A percentile compares a stretch with the other conserved stretches of the same genome.
These are phyloP conservation scores for Sedum album DNA, from an alignment of 164 flowering plant genomes.

Conservation along the genomic window DNA sequence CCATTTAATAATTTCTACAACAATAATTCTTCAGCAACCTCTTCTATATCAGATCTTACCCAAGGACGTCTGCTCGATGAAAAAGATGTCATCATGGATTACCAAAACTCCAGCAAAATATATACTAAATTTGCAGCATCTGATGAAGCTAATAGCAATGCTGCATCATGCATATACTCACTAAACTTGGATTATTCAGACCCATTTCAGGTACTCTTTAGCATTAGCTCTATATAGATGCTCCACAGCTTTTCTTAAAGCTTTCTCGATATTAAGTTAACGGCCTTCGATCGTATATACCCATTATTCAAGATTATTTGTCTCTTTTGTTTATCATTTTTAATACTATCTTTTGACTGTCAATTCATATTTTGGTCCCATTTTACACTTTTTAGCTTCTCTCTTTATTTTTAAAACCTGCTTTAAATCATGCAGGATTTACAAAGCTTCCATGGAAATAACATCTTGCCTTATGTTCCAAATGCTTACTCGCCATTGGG, in stretches of 20 bases:
- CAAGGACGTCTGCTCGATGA: neutral
- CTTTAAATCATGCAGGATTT: slow-evolving; percentile 6
- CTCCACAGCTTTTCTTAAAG: slow-evolving; percentile 3
- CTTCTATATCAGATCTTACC: slow-evolving; percentile 5
- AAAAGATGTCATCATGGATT: neutral
- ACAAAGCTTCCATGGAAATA: neutral
- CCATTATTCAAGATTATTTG: neutral
- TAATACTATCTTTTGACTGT: slow-evolving; percentile 1
- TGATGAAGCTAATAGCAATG: slow-evolving; percentile 7
- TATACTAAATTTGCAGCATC: neutral
- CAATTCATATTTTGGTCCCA: neutral
- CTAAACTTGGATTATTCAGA: slow-evolving; percentile 7
- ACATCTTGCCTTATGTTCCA: neutral
- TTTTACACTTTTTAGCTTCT: neutral
- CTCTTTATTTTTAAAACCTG: neutral
- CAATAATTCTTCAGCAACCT: neutral
- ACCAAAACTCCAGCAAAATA: neutral
- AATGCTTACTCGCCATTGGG: neutral
- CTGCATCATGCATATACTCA: neutral
- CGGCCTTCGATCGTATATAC: too few species aligned
- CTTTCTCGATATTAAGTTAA: neutral
- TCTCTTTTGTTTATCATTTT: neutral
- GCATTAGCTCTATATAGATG: too few species aligned
- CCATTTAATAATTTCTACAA: neutral
- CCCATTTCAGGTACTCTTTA: slow-evolving; percentile 10